phyloP scores from a whole-genome alignment of 2,329 filamentous ascomycete species.

The Aspergillus alliaceus region DNA sequence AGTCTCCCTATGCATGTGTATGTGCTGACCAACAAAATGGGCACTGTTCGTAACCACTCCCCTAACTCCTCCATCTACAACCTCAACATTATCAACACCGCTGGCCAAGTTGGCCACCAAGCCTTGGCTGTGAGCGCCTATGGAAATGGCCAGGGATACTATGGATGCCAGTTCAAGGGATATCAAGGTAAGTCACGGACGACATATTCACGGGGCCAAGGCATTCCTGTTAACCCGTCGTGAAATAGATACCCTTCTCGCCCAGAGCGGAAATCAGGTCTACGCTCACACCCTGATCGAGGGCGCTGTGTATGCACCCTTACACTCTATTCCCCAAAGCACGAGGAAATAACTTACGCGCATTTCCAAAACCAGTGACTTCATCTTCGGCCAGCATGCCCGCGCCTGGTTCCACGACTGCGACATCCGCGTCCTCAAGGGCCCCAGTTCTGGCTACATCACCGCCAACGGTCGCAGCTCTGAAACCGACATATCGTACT shows the following conservation, averaged over 20 bases:
- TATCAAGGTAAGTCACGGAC: conserved; percentile 47
- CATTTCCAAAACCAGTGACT: conserved; percentile 40
- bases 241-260: conserved; percentile 48
- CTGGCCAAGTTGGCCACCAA: conserved; percentile 15
- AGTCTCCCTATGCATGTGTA: no score
- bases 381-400: conserved; percentile 58
- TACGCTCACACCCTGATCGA: conserved; percentile 59
- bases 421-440: conserved; percentile 47
- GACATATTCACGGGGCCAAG: background rate
- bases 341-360: background rate
- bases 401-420: conserved; percentile 54
- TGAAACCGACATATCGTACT: conserved; percentile 46
- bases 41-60: conserved; percentile 5
- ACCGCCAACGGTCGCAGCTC: conserved; percentile 48
- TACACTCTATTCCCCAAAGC: no score
- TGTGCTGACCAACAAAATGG: background rate
- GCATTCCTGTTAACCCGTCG: background rate
- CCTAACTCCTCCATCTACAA: conserved; percentile 16
- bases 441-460: conserved; percentile 42
- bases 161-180: conserved; percentile 56
- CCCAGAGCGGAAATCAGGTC: conserved; percentile 54
- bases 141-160: conserved; percentile 56
- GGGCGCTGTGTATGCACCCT: conserved; percentile 45
- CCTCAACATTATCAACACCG: conserved; percentile 20
- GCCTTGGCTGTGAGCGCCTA: conserved; percentile 54